Base-by-base conservation (phyloP, 192 early-diverging fungal species). In the Linnemannia hyalina region DNA sequence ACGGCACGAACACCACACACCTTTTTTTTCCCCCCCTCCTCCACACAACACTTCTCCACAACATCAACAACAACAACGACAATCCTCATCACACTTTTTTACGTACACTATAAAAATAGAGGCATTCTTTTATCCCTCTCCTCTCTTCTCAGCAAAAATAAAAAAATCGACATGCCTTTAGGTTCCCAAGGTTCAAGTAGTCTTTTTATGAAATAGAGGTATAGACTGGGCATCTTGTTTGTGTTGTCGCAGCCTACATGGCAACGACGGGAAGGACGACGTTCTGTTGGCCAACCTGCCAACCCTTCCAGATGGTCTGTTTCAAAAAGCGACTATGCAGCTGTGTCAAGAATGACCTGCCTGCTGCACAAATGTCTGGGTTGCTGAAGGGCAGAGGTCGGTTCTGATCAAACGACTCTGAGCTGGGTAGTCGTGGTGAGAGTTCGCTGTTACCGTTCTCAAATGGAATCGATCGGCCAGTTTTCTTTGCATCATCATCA, bases 181-280 rank as follows among this genome's bases (percentile, higher is more conserved):
- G 15, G 16, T 52, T 52, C 49, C 5, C 18, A 52, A 52, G 49
- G 16, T 26, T 18, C 0, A 26, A 26, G 55, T 57, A 23, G 23
- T 65, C 10, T 32, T 65, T 65, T 35, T 65, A 65, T 23, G 10
- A 10, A 65, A 65, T 65, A 32, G 29, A 32, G 26, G n/a, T 32
- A 26, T 32, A 26, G 60, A 15, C 60, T 26, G n/a, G 55, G 29
- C n/a, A n/a, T 36, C 18, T 23, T 4, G 36, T 4, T 4, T 35
- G 35, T 42, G 40, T 70, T 40, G 3, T 22, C 6, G 18, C 18
- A 49, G 8, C 10, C 52, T 63, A 86, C 84, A 86, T 86, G 8
- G 84, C 84, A 4, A 86, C 84, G 13, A 86, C 84, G 15, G 84
- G 84, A 65, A 86, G 76, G n/a, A 68, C 47, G 1, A 86, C 84